phyloP scores from a whole-genome alignment of 208 protist species.

The Naegleria fowleri region DNA sequence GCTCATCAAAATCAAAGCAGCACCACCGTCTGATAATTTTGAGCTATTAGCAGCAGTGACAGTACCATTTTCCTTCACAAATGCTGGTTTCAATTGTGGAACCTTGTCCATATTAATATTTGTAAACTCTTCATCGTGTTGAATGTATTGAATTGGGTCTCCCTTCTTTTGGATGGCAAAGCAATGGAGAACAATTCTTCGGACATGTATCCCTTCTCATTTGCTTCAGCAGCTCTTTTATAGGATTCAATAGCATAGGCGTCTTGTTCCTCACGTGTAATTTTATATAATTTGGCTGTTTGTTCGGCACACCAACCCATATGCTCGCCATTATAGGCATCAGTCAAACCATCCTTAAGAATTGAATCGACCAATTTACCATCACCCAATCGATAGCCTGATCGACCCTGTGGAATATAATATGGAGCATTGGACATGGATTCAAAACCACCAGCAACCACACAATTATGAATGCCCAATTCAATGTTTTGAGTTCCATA shows the following conservation, averaged over 20 bases:
- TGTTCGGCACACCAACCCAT: constrained; percentile 77
- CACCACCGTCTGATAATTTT: constrained; percentile 77
- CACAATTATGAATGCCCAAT: constrained; percentile 47
- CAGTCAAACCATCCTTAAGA: constrained; percentile 65
- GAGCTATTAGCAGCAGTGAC: constrained; percentile 83
- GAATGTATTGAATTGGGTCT: constrained; percentile 39
- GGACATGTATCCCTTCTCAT: constrained; percentile 67
- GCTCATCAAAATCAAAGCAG: constrained; percentile 68
- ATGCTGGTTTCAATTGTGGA: constrained; percentile 65
- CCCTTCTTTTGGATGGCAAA: constrained; percentile 49
- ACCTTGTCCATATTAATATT: constrained; percentile 77
- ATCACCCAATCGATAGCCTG: constrained; percentile 52
- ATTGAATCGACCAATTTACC: constrained; percentile 53
- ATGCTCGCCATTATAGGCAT: constrained; percentile 55
- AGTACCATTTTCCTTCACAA: constrained; percentile 73
- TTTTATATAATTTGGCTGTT: constrained; percentile 66
- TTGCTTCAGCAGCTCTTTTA: constrained; percentile 56
- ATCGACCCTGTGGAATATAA: constrained; percentile 51
- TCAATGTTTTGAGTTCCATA: constrained; percentile 51
- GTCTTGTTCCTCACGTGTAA: constrained; percentile 81
- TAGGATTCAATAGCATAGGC: constrained; percentile 78
- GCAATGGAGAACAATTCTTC: constrained; percentile 79
- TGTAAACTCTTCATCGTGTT: constrained; percentile 72
- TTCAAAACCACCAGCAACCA: constrained; percentile 70
- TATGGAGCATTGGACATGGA: constrained; percentile 70